phyloP scores from a whole-genome alignment of 371 early-diverging fungal species.

The Haplosporangium sp. region DNA sequence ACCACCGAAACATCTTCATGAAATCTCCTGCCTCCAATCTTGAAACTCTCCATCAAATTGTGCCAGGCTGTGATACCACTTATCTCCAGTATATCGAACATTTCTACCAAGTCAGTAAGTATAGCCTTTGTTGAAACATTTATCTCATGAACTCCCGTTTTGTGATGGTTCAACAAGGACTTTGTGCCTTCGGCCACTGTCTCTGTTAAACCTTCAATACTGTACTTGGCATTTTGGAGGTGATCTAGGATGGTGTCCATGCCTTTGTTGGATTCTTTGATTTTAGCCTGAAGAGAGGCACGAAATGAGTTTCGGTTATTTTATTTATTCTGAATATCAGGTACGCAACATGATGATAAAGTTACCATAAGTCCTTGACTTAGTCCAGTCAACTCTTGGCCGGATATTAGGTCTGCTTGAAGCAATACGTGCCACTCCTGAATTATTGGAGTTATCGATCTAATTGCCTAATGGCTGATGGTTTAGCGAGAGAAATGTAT shows the following conservation, averaged over 20 bases:
- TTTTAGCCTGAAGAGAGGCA: not conserved
- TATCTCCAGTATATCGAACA: slow-evolving; percentile 6
- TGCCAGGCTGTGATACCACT: slow-evolving; percentile 7
- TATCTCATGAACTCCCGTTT: not conserved
- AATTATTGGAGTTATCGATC: not conserved
- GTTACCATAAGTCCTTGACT: not conserved
- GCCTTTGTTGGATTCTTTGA: not conserved
- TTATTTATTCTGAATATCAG: not conserved
- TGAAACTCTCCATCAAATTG: not conserved
- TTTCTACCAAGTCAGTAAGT: not conserved
- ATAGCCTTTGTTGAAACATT: not conserved
- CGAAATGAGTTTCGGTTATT: not conserved
- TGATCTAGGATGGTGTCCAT: not conserved
- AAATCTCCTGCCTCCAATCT: not conserved
- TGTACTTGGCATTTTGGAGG: slow-evolving; percentile 3
- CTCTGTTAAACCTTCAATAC: not conserved
- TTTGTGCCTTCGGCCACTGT: not conserved
- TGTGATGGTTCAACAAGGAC: slow-evolving; percentile 8
- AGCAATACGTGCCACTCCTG: not conserved
- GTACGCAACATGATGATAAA: not conserved
- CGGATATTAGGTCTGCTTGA: not conserved
- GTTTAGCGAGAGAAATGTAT: not conserved
- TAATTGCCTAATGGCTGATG: not conserved
- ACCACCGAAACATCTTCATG: slow-evolving; percentile 4
- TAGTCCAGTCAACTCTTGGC: not conserved